Evolutionary conservation across 768 basidiomycete species (phyloP), one percentile per base, ranked within the genome.

Genomic region (Russula earlei): DNA sequence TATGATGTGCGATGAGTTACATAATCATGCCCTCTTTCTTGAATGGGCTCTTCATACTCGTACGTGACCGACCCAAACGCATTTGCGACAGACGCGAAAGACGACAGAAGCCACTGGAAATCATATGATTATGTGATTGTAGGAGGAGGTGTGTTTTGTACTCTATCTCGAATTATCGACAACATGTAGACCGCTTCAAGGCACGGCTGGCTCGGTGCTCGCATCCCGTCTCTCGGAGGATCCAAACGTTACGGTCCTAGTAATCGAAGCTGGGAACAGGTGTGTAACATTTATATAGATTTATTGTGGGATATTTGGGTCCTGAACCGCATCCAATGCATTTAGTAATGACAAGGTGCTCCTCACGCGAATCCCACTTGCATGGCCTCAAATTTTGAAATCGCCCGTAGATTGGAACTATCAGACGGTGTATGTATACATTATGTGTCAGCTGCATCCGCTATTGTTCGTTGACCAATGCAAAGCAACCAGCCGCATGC

Each of bases 251-350:
- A 71, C 74, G 0, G 79, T 85, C 25, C 69, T 84, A 10, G 65
- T 85, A 1, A 66, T 85, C 1, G 83, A 85, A 65, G 77, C 82
- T 14, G 83, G 83, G 6, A 69, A 70, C 53, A 86, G 84, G 85
- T 83, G 44, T 24, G 67, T 36, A 2, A 14, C 42, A 33, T 8
- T 33, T 19, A 25, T 22, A 34, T 22, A 12, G 2, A 27, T 43
- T 33, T n/a, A 17, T 9, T 11, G 27, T 37, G 4, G 34, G 19
- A n/a, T 38, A 1, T 7, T 17, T 3, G 37, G 17, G 36, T 15
- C 36, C 34, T 33, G n/a, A 43, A 41, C 3, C 22, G 15, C 12
- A 5, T 43, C 15, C 34, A 37, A 38, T 17, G 25, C 11, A 19
- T 34, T 31, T 25, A 61, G 60, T 19, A 37, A 61, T 12, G 52